Percentiles rank a stretch among this genome's conserved stretches.
phyloP scores from a whole-genome alignment of 768 basidiomycete species.

The Agaricus sinodeliciosus region DNA sequence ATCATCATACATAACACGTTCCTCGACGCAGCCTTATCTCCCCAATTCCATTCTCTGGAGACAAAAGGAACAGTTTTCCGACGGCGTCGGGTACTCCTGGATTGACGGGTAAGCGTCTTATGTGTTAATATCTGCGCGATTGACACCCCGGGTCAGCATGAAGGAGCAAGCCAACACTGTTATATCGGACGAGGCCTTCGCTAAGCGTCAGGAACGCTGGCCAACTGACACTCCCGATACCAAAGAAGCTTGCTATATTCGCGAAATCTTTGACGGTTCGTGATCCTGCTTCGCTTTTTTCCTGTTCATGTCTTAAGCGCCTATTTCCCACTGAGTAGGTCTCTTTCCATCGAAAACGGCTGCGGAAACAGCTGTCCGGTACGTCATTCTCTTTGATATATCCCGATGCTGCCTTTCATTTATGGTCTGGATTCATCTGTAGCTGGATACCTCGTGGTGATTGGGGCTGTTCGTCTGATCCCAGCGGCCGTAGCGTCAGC shows the following conservation, averaged over 20 bases:
- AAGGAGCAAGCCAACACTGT: constrained; percentile 76
- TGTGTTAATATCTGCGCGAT: constrained; percentile 12
- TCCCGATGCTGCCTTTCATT: constrained; percentile 4
- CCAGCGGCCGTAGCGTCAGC: constrained; percentile 90
- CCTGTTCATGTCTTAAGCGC: neutral
- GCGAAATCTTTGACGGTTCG: constrained; percentile 84
- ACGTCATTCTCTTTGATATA: constrained; percentile 20
- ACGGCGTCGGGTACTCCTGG: constrained; percentile 98
- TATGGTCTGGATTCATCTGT: constrained; percentile 15
- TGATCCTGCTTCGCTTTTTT: neutral
- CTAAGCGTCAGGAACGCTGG: constrained; percentile 69
- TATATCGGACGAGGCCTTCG: constrained; percentile 80
- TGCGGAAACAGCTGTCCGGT: constrained; percentile 88
- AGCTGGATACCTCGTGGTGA: constrained; percentile 94
- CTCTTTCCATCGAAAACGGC: constrained; percentile 84
- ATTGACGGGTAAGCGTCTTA: constrained; percentile 70
- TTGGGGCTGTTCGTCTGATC: constrained; percentile 95
- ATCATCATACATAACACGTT: neutral
- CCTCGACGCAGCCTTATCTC: constrained; percentile 66
- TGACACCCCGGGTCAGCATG: constrained; percentile 43
- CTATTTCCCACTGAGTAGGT: constrained; percentile 27
- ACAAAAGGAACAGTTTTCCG: constrained; percentile 99
- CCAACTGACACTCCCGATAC: constrained; percentile 81
- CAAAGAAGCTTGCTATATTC: constrained; percentile 92
- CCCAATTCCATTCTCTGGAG: constrained; percentile 95